Evolutionary conservation across 2,329 filamentous ascomycete species (phyloP).

Genomic region (Capronia americana): DNA sequence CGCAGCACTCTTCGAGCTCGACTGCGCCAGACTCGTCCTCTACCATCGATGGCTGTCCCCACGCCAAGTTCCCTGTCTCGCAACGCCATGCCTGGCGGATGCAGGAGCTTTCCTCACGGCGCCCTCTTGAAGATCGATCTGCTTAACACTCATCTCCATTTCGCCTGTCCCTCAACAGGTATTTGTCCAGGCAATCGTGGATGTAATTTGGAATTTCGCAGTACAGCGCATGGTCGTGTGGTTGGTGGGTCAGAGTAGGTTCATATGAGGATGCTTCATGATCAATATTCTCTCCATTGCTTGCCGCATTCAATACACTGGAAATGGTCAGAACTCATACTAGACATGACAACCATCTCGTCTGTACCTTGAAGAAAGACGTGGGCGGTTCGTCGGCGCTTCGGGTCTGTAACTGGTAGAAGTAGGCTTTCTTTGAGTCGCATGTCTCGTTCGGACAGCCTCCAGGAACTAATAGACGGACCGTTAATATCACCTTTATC

Average conservation of each 20-base stretch:
- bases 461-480: slow-evolving; percentile 34
- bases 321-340: slow-evolving; percentile 11
- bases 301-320: slow-evolving; percentile 55
- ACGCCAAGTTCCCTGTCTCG: neutral
- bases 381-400: slow-evolving; percentile 99
- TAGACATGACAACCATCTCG: neutral
- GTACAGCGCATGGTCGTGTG: neutral
- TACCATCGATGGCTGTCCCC: neutral
- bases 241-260: neutral
- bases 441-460: slow-evolving; percentile 79
- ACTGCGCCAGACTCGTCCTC: neutral
- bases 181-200: neutral
- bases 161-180: neutral
- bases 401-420: slow-evolving; percentile 96
- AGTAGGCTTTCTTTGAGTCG: slow-evolving; percentile 83
- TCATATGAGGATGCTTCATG: neutral
- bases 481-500: slow-evolving; percentile 2
- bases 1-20: neutral
- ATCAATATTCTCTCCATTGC: slow-evolving; percentile 58
- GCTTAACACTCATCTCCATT: neutral
- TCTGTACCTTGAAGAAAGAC: slow-evolving; percentile 82
- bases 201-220: neutral
- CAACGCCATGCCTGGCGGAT: neutral
- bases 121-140: neutral
- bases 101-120: neutral